A percentile compares a stretch with the other conserved stretches of the same genome.
phyloP scores from a whole-genome alignment of 78 protist genomes.

The Dictyostelium firmibasis region DNA sequence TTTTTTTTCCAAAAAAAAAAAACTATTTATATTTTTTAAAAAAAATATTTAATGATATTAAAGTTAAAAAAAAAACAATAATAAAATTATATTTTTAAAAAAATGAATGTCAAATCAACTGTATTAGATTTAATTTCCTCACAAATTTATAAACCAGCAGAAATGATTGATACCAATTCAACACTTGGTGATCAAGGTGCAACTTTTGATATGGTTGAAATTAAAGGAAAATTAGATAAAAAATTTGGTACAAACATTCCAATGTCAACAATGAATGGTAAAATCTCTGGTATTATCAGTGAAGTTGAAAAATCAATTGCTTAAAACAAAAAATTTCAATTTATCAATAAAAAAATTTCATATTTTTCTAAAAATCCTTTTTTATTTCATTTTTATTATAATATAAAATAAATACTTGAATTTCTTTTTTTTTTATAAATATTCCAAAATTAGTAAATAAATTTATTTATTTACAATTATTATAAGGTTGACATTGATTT shows the following conservation, averaged over 20 bases:
- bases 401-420: background rate
- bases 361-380: too few relatives aligned
- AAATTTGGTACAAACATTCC: background rate
- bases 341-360: too few relatives aligned
- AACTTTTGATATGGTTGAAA: background rate
- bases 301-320: background rate
- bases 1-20: too few relatives aligned
- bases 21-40: background rate
- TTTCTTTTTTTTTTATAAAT: background rate
- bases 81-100: background rate
- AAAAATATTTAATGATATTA: background rate
- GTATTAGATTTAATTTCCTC: conserved; percentile 1
- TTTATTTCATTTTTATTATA: background rate
- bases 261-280: background rate
- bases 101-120: background rate
- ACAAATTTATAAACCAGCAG: background rate
- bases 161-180: background rate
- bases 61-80: background rate
- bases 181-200: background rate
- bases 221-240: background rate
- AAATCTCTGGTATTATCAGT: conserved; percentile 1
- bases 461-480: background rate
- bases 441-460: background rate
- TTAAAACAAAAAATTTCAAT: background rate
- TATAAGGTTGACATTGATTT: too few relatives aligned